A percentile compares a stretch with the other conserved stretches of the same genome.
These are phyloP conservation scores for Ceriops decandra DNA, from an alignment of 345 rosid genomes.

Conservation along the genomic window DNA sequence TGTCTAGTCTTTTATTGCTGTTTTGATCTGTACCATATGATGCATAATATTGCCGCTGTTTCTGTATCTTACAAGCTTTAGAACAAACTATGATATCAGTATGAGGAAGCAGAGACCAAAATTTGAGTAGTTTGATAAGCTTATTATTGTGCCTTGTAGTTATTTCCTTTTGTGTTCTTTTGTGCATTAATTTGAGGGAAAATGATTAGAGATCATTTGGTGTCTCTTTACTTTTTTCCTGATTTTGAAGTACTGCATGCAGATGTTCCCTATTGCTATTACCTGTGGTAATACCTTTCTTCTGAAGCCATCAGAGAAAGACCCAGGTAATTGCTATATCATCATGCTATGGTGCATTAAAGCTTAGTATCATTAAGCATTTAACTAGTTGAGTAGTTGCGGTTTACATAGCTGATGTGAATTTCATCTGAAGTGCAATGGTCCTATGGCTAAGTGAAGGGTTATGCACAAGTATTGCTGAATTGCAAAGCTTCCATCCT, in stretches of 20 bases:
- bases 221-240: neutral
- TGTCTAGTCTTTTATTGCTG: neutral
- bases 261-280: constrained; percentile 51
- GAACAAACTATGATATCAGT: neutral
- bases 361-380: neutral
- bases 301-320: constrained; percentile 49
- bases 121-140: neutral
- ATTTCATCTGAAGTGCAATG: neutral
- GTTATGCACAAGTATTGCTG: neutral
- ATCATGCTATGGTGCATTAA: constrained; percentile 1
- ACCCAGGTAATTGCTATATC: constrained; percentile 39
- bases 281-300: constrained; percentile 54
- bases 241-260: constrained; percentile 7
- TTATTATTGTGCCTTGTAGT: neutral
- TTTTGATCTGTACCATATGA: neutral
- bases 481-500: constrained; percentile 1
- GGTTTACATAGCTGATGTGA: neutral
- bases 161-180: neutral
- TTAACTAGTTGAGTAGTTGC: neutral
- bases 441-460: neutral
- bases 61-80: neutral
- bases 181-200: neutral
- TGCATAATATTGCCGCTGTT: neutral
- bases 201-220: neutral
- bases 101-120: neutral